These are phyloP conservation scores for Candida railenensis DNA, from an alignment of 805 yeast species.

Conservation along the genomic window DNA sequence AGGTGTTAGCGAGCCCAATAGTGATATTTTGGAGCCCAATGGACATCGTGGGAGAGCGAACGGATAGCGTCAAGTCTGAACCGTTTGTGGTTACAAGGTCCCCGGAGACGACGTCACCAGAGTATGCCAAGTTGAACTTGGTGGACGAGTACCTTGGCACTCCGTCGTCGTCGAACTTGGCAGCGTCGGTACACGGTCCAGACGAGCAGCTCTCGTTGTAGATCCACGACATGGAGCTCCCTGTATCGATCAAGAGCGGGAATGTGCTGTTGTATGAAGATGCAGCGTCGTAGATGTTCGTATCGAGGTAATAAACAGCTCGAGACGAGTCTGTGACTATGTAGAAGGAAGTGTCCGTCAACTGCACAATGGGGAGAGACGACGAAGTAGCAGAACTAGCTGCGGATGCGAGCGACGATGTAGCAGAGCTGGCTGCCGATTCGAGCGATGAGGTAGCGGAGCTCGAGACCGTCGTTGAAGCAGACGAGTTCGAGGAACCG, in stretches of 20 bases:
- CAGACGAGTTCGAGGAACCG: too few species aligned
- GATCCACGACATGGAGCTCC: conserved; percentile 64
- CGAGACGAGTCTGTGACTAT: conserved; percentile 15
- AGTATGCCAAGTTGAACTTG: conserved; percentile 50
- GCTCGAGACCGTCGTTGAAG: too few species aligned
- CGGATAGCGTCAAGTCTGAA: conserved; percentile 24
- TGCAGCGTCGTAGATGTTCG: conserved; percentile 18
- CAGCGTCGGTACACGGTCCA: conserved; percentile 37
- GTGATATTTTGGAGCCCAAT: conserved; percentile 27
- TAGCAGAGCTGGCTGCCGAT: not conserved
- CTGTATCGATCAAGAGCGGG: conserved; percentile 61
- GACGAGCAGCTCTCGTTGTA: conserved; percentile 51
- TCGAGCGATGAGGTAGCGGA: not conserved
- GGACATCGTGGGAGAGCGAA: conserved; percentile 29
- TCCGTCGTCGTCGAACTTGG: conserved; percentile 20
- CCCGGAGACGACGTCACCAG: conserved; percentile 56
- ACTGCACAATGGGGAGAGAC: not conserved
- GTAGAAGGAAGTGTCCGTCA: not conserved
- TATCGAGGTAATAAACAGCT: conserved; percentile 19
- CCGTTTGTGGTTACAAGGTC: conserved; percentile 36
- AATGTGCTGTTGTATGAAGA: conserved; percentile 32
- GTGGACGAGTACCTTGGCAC: conserved; percentile 16
- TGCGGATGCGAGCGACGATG: not conserved
- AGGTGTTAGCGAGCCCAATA: conserved; percentile 54
- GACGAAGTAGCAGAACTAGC: not conserved